Evolutionary conservation across 257 asterid genomes (phyloP), one percentile per base, ranked within the genome.

Genomic region (Rubia yunnanensis): DNA sequence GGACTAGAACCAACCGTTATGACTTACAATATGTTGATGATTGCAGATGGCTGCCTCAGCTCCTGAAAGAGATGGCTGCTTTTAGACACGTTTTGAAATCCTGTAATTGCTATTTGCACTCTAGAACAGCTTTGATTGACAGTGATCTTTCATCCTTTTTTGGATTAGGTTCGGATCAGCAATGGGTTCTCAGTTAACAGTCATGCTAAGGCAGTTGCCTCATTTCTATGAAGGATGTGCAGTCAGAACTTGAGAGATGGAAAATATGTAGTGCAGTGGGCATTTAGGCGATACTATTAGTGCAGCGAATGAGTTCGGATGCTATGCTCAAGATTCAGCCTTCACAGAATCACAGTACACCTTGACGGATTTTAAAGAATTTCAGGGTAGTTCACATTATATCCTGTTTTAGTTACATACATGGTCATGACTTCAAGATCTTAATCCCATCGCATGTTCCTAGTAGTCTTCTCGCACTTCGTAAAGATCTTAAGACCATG

Each of bases 11-110:
- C 97, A 10, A 84, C 88, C 11, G 90, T 94, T 72, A 81, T 89
- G 99, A 92, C 99, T 1, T 92, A 89, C 75, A 92, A 92, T 67
- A 92, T 92, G 92, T 71, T 89, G 80, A 86, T 92, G 63, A 89
- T 89, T 67, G 97, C 96, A 1, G 89, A 92, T 63, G 97, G 83
- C 65, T 89, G 74, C 99, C 97, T 2, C 90, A 82, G 69, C 81
- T 94, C 68, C 74, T 94, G 80, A 85, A 88, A 63, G 99, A 94
- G 74, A 94, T 94, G 99, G 80, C 85, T n/a, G 84, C 89, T 24
- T 23, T 54, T 24, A 1, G 17, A 10, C 17, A 17, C 5, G 32
- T 54, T n/a, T 54, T 24, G 60, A 54, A 23, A 54, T 24, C 13
- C 23, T 54, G 13, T 24, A 1, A 4, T 54, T 23, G 32, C 60